A percentile compares a stretch with the other conserved stretches of the same genome.
phyloP scores from a whole-genome alignment of 345 rosid species.

The Lenwebbia sp. region DNA sequence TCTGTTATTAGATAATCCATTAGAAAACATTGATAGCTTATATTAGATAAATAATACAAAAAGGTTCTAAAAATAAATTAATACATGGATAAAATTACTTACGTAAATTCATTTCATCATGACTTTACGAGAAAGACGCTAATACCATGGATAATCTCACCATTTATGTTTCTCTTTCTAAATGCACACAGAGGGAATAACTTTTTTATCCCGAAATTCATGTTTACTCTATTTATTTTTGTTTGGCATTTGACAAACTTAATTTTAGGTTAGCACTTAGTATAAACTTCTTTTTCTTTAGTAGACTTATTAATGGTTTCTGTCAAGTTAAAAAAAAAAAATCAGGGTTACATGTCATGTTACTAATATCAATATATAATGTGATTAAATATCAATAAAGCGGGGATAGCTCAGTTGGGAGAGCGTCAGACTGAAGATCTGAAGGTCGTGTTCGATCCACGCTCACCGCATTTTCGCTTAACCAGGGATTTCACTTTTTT shows the following conservation, averaged over 20 bases:
- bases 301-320: not conserved
- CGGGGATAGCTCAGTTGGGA: conserved; percentile 97
- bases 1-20: not conserved
- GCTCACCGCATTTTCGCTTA: conserved; percentile 15
- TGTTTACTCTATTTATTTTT: not conserved
- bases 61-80: no score
- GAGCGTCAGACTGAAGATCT: conserved; percentile 99
- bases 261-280: not conserved
- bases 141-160: fast-evolving
- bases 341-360: no score
- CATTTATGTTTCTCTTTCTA: not conserved
- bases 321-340: not conserved
- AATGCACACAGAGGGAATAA: fast-evolving
- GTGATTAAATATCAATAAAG: fast-evolving
- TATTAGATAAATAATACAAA: not conserved
- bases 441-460: conserved; percentile 95
- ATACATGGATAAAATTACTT: not conserved
- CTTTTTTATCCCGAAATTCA: not conserved
- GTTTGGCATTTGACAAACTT: not conserved
- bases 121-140: not conserved
- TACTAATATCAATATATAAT: no score
- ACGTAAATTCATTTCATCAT: not conserved
- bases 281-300: not conserved
- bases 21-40: fast-evolving
- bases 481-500: not conserved